phyloP scores from a whole-genome alignment of 805 yeast species.

The Komagataella kurtzmanii region DNA sequence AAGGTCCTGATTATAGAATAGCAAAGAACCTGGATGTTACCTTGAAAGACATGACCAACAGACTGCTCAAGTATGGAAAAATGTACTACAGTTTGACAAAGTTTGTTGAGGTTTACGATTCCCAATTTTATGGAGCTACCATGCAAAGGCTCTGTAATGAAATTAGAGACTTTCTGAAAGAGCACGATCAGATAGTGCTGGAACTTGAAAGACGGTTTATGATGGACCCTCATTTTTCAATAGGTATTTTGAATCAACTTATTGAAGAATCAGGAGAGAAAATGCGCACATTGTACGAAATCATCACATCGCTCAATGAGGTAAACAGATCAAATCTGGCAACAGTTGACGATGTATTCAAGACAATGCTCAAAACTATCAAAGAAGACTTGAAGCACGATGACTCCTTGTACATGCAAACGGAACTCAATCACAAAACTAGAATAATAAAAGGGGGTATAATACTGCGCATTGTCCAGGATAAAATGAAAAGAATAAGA shows the following conservation, averaged over 20 bases:
- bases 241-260: conserved; percentile 44
- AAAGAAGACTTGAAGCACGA: conserved; percentile 26
- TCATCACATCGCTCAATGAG: conserved; percentile 35
- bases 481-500: conserved; percentile 35
- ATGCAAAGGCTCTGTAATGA: conserved; percentile 61
- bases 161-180: conserved; percentile 30
- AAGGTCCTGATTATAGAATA: conserved; percentile 67
- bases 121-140: conserved; percentile 48
- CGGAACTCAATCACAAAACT: conserved; percentile 34
- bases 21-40: conserved; percentile 64
- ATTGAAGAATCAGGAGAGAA: conserved; percentile 20
- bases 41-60: conserved; percentile 53
- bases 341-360: conserved; percentile 14
- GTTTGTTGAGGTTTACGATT: conserved; percentile 49
- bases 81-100: conserved; percentile 41
- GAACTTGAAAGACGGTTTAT: conserved; percentile 41
- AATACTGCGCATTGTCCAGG: conserved; percentile 48
- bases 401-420: conserved; percentile 34
- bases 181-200: conserved; percentile 18
- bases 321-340: conserved; percentile 28
- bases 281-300: conserved; percentile 43
- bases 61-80: conserved; percentile 49
- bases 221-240: conserved; percentile 35
- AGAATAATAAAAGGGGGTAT: conserved; percentile 68
- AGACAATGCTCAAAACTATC: conserved; percentile 19